Evolutionary conservation across 1,284 basidiomycete species (phyloP), one percentile per base, ranked within the genome.

Genomic region (Ceratobasidium sp.): DNA sequence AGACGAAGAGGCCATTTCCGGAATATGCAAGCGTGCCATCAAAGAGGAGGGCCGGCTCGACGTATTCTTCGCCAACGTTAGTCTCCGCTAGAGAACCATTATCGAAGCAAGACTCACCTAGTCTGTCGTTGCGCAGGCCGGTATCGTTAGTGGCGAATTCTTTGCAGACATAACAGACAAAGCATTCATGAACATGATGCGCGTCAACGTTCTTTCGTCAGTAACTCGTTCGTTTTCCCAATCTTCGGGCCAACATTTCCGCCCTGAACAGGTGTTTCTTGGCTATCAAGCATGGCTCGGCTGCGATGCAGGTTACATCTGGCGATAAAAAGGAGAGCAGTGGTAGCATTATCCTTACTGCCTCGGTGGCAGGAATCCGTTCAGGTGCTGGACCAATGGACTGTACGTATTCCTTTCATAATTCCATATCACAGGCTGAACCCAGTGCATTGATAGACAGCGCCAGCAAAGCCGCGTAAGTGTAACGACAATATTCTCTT

Each of bases 51-150:
- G 95, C 1, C 89, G 91, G 65, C 87, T 98, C 20, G 97, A 98
- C 81, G 92, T 97, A 80, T 98, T 97, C 88, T 98, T 96, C 83
- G 96, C 96, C 52, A 98, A 98, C 83, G 96, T 95, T 81, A 81
- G 89, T 81, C 30, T n/a, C n/a, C n/a, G n/a, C n/a, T n/a, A n/a
- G n/a, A n/a, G n/a, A n/a, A n/a, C n/a, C n/a, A n/a, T n/a, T n/a
- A n/a, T 64, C 50, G 52, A 41, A 44, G 41, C 8, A 60, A 3
- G 30, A 70, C 18, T 44, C 60, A 82, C 75, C 8, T 10, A 10
- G 81, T 71, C 55, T 65, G 67, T 44, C 44, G 38, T 59, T n/a
- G 52, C 33, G 41, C 81, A 94, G 93, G 93, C 93, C 78, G 93
- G 92, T 10, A 83, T 78, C 30, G 71, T 44, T 10, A 52, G 18